Evolutionary conservation across 148 eudicot species (phyloP).

Genomic region (Amaranthus palmeri): DNA sequence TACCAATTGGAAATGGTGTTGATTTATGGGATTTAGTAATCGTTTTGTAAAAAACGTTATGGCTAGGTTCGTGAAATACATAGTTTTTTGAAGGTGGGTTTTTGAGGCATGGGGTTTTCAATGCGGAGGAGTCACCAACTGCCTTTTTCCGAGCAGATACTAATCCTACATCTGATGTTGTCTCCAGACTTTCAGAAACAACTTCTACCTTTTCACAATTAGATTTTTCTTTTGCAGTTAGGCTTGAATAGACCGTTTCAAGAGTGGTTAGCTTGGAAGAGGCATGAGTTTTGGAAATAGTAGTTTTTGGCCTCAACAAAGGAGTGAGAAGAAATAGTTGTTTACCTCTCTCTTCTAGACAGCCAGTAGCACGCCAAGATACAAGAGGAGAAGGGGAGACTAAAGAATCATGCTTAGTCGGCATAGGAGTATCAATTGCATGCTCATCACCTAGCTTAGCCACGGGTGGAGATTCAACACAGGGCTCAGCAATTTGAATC

Average conservation of each 20-base stretch:
- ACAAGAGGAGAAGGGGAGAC: conserved; percentile 99
- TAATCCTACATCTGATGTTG: conserved; percentile 16
- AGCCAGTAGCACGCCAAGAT: conserved; percentile 73
- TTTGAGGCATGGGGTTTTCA: conserved; percentile 62
- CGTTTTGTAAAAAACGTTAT: conserved; percentile 31
- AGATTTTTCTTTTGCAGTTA: conserved; percentile 15
- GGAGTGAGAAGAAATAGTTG: conserved; percentile 86
- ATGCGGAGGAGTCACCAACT: conserved; percentile 27
- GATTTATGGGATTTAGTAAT: conserved; percentile 35
- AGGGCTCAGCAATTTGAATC: conserved; percentile 20
- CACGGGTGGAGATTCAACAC: conserved; percentile 17
- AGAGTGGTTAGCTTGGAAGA: conserved; percentile 31
- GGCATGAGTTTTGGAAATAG: conserved; percentile 36
- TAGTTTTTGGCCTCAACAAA: conserved; percentile 47
- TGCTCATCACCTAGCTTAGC: conserved; percentile 23
- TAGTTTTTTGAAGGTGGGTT: conserved; percentile 60
- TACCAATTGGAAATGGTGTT: conserved; percentile 59
- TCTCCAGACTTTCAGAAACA: conserved; percentile 26
- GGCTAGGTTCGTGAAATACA: conserved; percentile 53
- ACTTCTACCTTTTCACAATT: conserved; percentile 21
- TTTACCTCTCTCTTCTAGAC: conserved; percentile 52
- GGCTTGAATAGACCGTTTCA: conserved; percentile 24
- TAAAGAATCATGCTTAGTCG: conserved; percentile 43
- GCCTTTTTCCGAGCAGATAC: conserved; percentile 33
- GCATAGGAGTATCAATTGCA: conserved; percentile 48